Conservation (phyloP, 2,329 filamentous ascomycete genomes). For the Rachicladosporium sp. region DNA sequence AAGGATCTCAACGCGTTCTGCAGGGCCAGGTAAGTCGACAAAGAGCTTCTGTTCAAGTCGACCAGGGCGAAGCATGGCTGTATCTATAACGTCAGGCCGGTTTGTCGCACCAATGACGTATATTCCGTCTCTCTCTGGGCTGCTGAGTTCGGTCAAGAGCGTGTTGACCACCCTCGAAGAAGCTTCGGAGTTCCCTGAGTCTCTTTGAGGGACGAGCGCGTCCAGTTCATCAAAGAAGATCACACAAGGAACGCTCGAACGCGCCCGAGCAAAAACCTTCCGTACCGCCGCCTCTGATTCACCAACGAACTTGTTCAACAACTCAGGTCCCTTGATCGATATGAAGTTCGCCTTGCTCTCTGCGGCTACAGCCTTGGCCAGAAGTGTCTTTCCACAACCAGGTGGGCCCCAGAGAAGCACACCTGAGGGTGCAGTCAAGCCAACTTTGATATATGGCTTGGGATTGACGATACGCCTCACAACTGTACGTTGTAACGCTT, state of each 20-base stretch:
- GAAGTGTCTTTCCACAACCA: constrained; percentile 89
- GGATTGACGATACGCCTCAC: constrained; percentile 81
- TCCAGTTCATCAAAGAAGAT: constrained; percentile 98
- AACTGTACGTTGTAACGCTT: constrained; percentile 73
- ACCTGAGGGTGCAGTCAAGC: constrained; percentile 70
- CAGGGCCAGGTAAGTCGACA: constrained; percentile 67
- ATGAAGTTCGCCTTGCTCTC: constrained; percentile 97
- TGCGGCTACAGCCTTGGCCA: constrained; percentile 92
- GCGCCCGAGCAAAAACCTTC: constrained; percentile 79
- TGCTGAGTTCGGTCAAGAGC: constrained; percentile 73
- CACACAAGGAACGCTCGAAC: constrained; percentile 78
- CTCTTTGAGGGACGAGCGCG: constrained; percentile 74
- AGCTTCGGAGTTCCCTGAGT: constrained; percentile 64
- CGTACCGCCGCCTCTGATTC: constrained; percentile 89
- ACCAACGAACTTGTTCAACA: constrained; percentile 95
- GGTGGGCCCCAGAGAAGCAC: constrained; percentile 94
- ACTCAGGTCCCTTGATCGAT: constrained; percentile 87
- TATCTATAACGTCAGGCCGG: constrained; percentile 89
- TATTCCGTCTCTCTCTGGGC: constrained; percentile 58
- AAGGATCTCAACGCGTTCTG: constrained; percentile 77
- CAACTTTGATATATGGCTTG: constrained; percentile 60
- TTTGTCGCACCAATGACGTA: constrained; percentile 97
- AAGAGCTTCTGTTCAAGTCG: constrained; percentile 81
- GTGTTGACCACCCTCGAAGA: constrained; percentile 88
- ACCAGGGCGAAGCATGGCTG: constrained; percentile 84